These are phyloP conservation scores for Clonostachys rosea DNA, from an alignment of 2,329 filamentous ascomycete species.

Conservation along the genomic window DNA sequence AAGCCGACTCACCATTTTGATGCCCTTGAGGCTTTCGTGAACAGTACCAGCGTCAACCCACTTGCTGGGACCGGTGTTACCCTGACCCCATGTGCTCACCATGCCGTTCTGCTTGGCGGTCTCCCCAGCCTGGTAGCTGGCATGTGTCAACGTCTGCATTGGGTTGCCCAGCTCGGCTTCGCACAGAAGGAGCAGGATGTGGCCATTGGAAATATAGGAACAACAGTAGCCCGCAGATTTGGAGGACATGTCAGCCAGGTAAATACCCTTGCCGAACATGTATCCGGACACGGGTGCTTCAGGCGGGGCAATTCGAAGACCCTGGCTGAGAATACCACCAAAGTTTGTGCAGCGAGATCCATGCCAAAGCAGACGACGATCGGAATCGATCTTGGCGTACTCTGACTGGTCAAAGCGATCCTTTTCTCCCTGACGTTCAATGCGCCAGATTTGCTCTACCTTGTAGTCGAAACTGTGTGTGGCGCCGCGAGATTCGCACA, in stretches of 20 bases:
- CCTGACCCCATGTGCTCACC: slow-evolving; percentile 68
- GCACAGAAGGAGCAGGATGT: slow-evolving; percentile 74
- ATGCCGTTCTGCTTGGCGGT: slow-evolving; percentile 55
- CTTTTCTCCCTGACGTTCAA: slow-evolving; percentile 69
- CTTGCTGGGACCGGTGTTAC: slow-evolving; percentile 53
- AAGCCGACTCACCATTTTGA: slow-evolving; percentile 58
- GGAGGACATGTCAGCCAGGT: slow-evolving; percentile 78
- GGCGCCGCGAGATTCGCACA: slow-evolving; percentile 59
- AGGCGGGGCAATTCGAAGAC: slow-evolving; percentile 82
- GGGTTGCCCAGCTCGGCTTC: slow-evolving; percentile 74
- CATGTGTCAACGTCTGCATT: slow-evolving; percentile 56
- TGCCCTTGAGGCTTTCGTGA: slow-evolving; percentile 59
- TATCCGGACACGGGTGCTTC: slow-evolving; percentile 77
- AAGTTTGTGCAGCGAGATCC: slow-evolving; percentile 81
- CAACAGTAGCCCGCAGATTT: slow-evolving; percentile 80
- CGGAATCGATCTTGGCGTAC: slow-evolving; percentile 43
- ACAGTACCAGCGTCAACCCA: slow-evolving; percentile 76
- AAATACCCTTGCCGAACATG: slow-evolving; percentile 90
- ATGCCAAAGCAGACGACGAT: slow-evolving; percentile 82
- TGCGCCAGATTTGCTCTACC: slow-evolving; percentile 75
- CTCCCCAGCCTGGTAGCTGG: slow-evolving; percentile 60
- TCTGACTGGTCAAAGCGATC: slow-evolving; percentile 59
- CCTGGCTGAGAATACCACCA: slow-evolving; percentile 81
- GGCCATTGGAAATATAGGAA: slow-evolving; percentile 54
- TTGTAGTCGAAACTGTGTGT: slow-evolving; percentile 61